Conservation (phyloP, 1,284 basidiomycete genomes). For the Boletus semigastroideus region DNA sequence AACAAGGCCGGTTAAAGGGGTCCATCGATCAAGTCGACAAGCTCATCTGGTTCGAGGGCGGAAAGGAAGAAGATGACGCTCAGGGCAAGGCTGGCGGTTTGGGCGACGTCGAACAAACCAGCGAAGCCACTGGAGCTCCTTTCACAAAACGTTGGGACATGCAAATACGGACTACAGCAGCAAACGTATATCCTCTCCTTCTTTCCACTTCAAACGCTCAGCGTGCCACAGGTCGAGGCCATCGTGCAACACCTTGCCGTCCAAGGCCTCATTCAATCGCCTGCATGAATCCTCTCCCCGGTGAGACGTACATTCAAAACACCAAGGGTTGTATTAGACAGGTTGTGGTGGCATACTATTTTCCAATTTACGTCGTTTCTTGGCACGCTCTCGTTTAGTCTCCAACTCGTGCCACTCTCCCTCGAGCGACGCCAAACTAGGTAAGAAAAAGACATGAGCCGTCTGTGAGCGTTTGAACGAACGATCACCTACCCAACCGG, state of each 20-base stretch:
- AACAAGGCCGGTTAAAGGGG: conserved; percentile 88
- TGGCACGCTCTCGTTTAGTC: conserved; percentile 80
- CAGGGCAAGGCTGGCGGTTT: conserved; percentile 91
- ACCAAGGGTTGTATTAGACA: conserved; percentile 27
- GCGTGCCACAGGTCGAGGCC: conserved; percentile 61
- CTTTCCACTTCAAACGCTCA: conserved; percentile 6
- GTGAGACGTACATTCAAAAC: conserved; percentile 17
- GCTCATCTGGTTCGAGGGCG: conserved; percentile 87
- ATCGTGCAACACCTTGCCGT: conserved; percentile 77
- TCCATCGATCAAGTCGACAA: conserved; percentile 93
- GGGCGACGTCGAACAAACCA: conserved; percentile 79
- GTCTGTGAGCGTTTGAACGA: not conserved
- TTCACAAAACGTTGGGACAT: conserved; percentile 92
- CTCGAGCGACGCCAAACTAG: conserved; percentile 69
- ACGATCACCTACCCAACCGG: conserved; percentile 71
- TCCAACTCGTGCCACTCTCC: conserved; percentile 97
- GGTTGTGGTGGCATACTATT: conserved; percentile 26
- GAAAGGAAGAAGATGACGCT: conserved; percentile 80
- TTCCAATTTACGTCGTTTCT: conserved; percentile 61
- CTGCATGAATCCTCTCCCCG: conserved; percentile 22
- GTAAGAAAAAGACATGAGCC: conserved; percentile 19
- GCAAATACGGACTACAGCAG: conserved; percentile 82
- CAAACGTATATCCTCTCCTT: conserved; percentile 54
- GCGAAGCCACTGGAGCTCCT: conserved; percentile 83
- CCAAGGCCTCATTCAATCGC: conserved; percentile 57